Conservation (phyloP, 805 yeast genomes). For the Saturnispora mendoncae region DNA sequence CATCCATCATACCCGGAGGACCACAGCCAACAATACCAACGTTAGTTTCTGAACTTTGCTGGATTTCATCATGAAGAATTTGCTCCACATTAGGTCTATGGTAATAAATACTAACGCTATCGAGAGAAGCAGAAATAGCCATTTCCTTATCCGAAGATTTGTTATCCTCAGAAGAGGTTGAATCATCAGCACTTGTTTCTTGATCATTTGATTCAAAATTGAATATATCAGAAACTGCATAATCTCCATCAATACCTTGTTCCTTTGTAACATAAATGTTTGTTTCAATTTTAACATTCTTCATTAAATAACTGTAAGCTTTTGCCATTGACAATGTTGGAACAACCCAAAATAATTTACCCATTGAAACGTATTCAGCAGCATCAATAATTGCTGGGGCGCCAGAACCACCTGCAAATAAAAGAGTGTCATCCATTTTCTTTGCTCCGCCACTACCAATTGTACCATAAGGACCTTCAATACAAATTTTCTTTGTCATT, state of each 20-base stretch:
- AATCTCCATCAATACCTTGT: slow-evolving; percentile 5
- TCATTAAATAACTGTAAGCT: slow-evolving; percentile 31
- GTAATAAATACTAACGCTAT: background rate
- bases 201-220: too few species aligned
- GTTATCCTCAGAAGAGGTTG: slow-evolving; percentile 8
- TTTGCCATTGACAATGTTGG: slow-evolving; percentile 38
- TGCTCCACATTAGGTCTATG: slow-evolving; percentile 33
- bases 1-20: slow-evolving; percentile 41
- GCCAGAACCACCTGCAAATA: slow-evolving; percentile 67
- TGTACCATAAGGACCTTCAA: slow-evolving; percentile 59
- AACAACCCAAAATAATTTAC: slow-evolving; percentile 53
- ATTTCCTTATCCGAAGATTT: slow-evolving; percentile 10
- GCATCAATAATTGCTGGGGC: slow-evolving; percentile 46
- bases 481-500: slow-evolving; percentile 22
- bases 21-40: slow-evolving; percentile 38
- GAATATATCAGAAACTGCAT: background rate
- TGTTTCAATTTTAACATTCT: slow-evolving; percentile 22
- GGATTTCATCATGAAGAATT: slow-evolving; percentile 28
- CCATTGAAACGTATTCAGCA: slow-evolving; percentile 24
- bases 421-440: slow-evolving; percentile 40
- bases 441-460: slow-evolving; percentile 43
- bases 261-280: slow-evolving; percentile 34
- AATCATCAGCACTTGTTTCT: background rate
- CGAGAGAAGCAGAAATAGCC: slow-evolving; percentile 3
- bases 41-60: slow-evolving; percentile 28